Evolutionary conservation across 495 filamentous ascomycete genomes (phyloP).

Genomic region (Tuber calosporum): DNA sequence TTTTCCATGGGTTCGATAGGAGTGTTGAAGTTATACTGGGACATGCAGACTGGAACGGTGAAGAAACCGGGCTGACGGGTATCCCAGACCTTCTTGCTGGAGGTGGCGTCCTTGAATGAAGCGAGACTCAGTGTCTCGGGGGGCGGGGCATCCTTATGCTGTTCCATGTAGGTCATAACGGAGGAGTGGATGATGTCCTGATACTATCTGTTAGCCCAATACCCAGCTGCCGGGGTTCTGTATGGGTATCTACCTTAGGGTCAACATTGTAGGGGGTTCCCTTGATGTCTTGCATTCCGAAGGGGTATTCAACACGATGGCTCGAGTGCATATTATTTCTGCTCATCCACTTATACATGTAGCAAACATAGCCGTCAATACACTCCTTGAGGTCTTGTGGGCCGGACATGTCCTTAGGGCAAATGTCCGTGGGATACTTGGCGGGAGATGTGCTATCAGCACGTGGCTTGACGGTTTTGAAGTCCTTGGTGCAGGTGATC

Average conservation of each 20-base stretch:
- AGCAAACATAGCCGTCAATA: slow-evolving; percentile 29
- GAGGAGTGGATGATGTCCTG: slow-evolving; percentile 36
- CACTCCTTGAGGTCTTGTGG: slow-evolving; percentile 35
- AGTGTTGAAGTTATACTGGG: slow-evolving; percentile 25
- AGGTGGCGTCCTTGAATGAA: slow-evolving; percentile 2
- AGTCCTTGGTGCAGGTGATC: slow-evolving; percentile 34
- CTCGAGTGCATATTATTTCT: slow-evolving; percentile 1
- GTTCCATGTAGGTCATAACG: slow-evolving; percentile 21
- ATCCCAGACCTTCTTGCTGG: slow-evolving; percentile 15
- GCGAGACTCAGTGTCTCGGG: slow-evolving; percentile 4
- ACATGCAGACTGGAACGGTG: slow-evolving; percentile 32
- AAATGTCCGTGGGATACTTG: slow-evolving; percentile 17
- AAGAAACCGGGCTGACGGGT: slow-evolving; percentile 24
- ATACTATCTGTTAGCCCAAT: not conserved
- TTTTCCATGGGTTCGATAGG: slow-evolving; percentile 25
- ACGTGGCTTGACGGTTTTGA: slow-evolving; percentile 20
- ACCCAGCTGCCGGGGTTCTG: not conserved
- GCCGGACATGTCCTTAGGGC: slow-evolving; percentile 23
- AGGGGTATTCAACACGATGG: slow-evolving; percentile 33
- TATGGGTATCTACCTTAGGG: slow-evolving; percentile 16
- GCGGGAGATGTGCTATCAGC: slow-evolving; percentile 23
- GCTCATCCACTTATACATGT: slow-evolving; percentile 34
- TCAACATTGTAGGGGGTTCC: slow-evolving; percentile 21
- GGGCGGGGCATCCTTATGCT: not conserved
- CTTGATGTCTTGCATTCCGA: slow-evolving; percentile 18